Base-by-base conservation (phyloP, 2,329 filamentous ascomycete species). In the Exophiala sp. region DNA sequence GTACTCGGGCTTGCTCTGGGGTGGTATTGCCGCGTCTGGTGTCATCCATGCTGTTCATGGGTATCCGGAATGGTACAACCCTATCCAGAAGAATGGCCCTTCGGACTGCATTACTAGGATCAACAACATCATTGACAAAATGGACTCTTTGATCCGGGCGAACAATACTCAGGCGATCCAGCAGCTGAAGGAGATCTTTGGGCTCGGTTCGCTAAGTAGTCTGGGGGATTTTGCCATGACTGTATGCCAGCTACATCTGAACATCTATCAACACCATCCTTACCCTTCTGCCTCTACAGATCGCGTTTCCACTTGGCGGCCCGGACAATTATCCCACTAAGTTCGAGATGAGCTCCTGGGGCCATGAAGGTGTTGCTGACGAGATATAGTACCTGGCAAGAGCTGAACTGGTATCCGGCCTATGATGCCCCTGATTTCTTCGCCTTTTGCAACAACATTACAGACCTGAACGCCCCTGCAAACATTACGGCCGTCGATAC, bases 401-500 rank as follows among this genome's bases (percentile, higher is more conserved):
- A 81, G 60, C 65, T 81, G 8, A 78, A 75, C 52, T 81, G 78
- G 78, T 63, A 68, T 33, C 65, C 68, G 6, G 67, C 56, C 0
- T 72, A 74, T 52, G 71, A 70, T 38, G 68, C 68, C 1, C 63
- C 72, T 3, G 75, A 81, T 60, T 80, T 81, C 62, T 81, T 73
- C 65, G 59, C 72, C 41, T 81, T 81, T 66, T 81, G 78, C 63
- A 69, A 67, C 7, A 81, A 79, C 49, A 70, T 81, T 41, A 78
- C 78, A 1, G 71, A 79, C 52, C 63, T 73, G 32, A 63, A 75
- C 45, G 68, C 76, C 0, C 72, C 77, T 0, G 68, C 65, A 21
- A 71, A 71, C 40, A 69, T 78, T 50, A 72, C 72, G 1, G 65
- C 69, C 2, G 64, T 78, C 34, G 78, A 81, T 57, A 71, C 71